phyloP scores from a whole-genome alignment of 2,329 filamentous ascomycete genomes.

The Chaetothyriales sp. region DNA sequence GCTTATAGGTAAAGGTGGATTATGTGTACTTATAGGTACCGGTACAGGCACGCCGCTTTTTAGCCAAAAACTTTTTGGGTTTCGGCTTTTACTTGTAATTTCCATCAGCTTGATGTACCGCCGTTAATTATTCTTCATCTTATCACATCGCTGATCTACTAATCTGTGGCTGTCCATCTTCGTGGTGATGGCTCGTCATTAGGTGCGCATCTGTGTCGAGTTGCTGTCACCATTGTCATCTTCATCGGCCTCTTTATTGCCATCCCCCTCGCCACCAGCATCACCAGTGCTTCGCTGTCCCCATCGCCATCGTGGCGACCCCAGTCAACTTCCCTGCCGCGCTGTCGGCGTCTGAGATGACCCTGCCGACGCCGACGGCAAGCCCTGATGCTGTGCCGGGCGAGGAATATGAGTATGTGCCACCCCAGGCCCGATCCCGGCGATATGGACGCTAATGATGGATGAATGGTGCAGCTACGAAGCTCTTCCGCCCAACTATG shows the following conservation, averaged over 20 bases:
- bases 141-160: not conserved
- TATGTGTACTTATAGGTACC: too few relatives aligned
- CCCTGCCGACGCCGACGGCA: constrained; percentile 7
- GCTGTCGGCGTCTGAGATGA: constrained; percentile 17
- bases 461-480: constrained; percentile 51
- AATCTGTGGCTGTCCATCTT: not conserved
- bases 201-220: not conserved
- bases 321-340: constrained; percentile 17
- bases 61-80: too few relatives aligned
- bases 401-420: constrained; percentile 33
- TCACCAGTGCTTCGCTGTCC: not conserved
- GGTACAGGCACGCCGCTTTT: too few relatives aligned
- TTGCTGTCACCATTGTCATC: too few relatives aligned
- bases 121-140: too few relatives aligned
- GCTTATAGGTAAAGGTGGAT: too few relatives aligned
- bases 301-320: constrained; percentile 16
- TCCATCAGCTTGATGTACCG: too few relatives aligned
- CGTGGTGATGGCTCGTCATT: not conserved
- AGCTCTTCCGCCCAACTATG: constrained; percentile 85
- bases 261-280: not conserved
- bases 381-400: constrained; percentile 25
- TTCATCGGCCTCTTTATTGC: not conserved
- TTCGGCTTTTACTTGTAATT: too few relatives aligned
- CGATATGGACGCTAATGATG: constrained; percentile 3
- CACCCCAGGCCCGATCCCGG: not conserved